phyloP scores from a whole-genome alignment of 352 stramenopile species.

The Phytophthora pistaciae region DNA sequence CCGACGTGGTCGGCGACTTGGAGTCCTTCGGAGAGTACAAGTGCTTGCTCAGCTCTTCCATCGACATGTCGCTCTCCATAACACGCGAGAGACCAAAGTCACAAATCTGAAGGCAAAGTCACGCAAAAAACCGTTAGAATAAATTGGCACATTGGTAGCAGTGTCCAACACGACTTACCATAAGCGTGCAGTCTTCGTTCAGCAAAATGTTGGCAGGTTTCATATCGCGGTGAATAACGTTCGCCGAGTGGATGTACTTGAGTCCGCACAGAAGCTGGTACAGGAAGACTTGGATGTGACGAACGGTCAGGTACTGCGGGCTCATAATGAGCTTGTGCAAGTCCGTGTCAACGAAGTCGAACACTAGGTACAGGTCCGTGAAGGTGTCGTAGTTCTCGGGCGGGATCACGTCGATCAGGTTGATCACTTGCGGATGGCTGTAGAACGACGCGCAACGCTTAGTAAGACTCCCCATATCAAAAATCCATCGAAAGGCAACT shows the following conservation, averaged over 20 bases:
- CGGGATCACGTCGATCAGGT: slow-evolving; percentile 84
- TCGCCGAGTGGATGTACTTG: slow-evolving; percentile 96
- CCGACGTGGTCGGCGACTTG: slow-evolving; percentile 81
- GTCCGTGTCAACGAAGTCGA: slow-evolving; percentile 95
- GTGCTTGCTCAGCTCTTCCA: slow-evolving; percentile 81
- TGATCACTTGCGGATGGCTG: slow-evolving; percentile 86
- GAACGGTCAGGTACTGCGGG: slow-evolving; percentile 93
- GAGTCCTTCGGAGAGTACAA: slow-evolving; percentile 83
- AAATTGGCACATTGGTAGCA: background rate
- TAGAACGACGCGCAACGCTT: background rate
- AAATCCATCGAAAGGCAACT: slow-evolving; percentile 7
- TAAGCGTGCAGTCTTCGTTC: slow-evolving; percentile 89
- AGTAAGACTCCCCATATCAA: background rate
- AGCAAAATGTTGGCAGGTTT: slow-evolving; percentile 92
- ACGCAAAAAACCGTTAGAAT: background rate
- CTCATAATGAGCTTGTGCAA: slow-evolving; percentile 95
- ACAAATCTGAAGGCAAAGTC: slow-evolving; percentile 57
- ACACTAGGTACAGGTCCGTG: slow-evolving; percentile 93
- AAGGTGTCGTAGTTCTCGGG: slow-evolving; percentile 87
- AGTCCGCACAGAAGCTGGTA: slow-evolving; percentile 96
- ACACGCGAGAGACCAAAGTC: slow-evolving; percentile 89
- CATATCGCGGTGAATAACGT: slow-evolving; percentile 92
- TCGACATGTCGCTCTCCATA: slow-evolving; percentile 78
- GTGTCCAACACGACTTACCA: slow-evolving; percentile 38
- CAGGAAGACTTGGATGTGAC: slow-evolving; percentile 97